Percentiles rank a stretch among this genome's conserved stretches.
These are phyloP conservation scores for Cupressus sempervirens DNA, from an alignment of 75 land plant species.

Conservation along the genomic window DNA sequence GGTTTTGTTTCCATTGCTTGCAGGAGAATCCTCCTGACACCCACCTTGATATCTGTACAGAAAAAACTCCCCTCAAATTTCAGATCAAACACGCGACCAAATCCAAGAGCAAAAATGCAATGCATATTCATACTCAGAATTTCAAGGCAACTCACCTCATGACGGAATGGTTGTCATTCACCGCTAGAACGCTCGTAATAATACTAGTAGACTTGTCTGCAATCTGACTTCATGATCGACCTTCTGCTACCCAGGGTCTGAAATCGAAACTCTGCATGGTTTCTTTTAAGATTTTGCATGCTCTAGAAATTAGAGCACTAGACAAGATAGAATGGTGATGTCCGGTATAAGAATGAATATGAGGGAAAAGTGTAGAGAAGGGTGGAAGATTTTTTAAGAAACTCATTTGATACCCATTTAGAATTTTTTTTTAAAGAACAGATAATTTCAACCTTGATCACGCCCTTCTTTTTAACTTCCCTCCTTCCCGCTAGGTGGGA, in stretches of 20 bases:
- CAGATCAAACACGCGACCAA: background rate
- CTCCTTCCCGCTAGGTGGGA: background rate
- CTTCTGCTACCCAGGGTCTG: background rate
- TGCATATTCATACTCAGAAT: no score
- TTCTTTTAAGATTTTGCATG: background rate
- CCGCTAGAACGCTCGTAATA: background rate
- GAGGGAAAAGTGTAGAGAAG: background rate
- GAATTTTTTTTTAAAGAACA: no score
- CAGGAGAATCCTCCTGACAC: background rate
- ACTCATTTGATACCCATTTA: background rate
- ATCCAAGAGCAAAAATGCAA: background rate
- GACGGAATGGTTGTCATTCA: background rate
- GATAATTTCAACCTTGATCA: background rate
- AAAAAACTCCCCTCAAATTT: background rate
- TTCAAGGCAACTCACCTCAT: constrained; percentile 9
- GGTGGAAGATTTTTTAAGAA: background rate
- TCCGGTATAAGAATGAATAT: background rate
- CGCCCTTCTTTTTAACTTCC: background rate
- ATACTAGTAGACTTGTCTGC: background rate
- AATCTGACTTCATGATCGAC: background rate
- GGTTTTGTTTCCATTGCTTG: background rate
- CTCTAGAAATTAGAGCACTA: background rate
- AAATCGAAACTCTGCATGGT: background rate
- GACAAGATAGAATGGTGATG: background rate
- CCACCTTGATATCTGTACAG: constrained; percentile 5